Percentiles rank a stretch among this genome's conserved stretches.
These are phyloP conservation scores for Penicillium canescens DNA, from an alignment of 495 filamentous ascomycete species.

Conservation along the genomic window DNA sequence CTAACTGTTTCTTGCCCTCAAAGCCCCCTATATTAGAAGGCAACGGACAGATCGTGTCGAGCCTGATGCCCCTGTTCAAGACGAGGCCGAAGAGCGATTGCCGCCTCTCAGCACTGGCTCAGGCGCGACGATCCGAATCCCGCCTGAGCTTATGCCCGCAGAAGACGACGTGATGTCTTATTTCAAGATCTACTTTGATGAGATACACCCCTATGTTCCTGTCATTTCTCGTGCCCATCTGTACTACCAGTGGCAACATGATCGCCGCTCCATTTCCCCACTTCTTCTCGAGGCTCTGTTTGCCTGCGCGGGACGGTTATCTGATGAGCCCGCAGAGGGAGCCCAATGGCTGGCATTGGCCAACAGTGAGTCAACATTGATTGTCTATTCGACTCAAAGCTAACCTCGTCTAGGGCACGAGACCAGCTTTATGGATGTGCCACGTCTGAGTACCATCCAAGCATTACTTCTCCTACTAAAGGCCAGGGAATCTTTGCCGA, in stretches of 20 bases:
- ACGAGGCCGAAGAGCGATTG: slow-evolving; percentile 71
- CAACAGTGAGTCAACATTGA: slow-evolving; percentile 62
- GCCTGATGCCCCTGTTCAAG: slow-evolving; percentile 71
- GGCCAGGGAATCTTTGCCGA: slow-evolving; percentile 86
- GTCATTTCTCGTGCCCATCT: slow-evolving; percentile 83
- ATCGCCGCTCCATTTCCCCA: slow-evolving; percentile 84
- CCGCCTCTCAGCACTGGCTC: slow-evolving; percentile 66
- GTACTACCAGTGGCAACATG: slow-evolving; percentile 89
- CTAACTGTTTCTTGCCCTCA: slow-evolving; percentile 13
- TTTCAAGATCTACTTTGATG: slow-evolving; percentile 88
- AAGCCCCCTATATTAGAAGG: slow-evolving; percentile 84
- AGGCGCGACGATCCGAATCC: slow-evolving; percentile 81
- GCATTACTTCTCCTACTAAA: slow-evolving; percentile 86
- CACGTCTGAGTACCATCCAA: slow-evolving; percentile 90
- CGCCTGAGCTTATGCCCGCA: slow-evolving; percentile 89
- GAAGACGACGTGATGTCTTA: slow-evolving; percentile 81
- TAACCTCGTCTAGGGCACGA: slow-evolving; percentile 69
- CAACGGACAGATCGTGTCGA: slow-evolving; percentile 65
- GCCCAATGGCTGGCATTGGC: slow-evolving; percentile 94
- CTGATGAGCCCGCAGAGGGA: slow-evolving; percentile 79
- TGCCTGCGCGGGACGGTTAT: slow-evolving; percentile 81
- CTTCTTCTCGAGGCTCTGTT: slow-evolving; percentile 94
- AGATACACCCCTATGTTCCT: slow-evolving; percentile 96
- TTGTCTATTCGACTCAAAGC: neutral
- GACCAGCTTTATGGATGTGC: slow-evolving; percentile 94